Percentiles rank a stretch among this genome's conserved stretches.
Evolutionary conservation across 2,329 filamentous ascomycete genomes (phyloP).

Genomic region (Diplodia mutila): DNA sequence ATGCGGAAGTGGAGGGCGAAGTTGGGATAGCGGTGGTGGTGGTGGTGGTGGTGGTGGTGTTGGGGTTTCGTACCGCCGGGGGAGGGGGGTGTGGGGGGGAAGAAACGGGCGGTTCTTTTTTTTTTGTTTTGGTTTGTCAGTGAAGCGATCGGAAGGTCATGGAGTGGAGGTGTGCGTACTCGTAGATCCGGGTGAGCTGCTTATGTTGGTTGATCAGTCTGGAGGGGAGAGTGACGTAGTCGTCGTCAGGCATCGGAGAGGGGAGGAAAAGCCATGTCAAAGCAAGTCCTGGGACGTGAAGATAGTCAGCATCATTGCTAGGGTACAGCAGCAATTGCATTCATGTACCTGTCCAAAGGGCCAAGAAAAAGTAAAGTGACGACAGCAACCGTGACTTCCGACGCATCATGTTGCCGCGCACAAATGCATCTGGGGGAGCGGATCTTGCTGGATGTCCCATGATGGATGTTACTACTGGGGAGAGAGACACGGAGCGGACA

Average conservation of each 20-base stretch:
- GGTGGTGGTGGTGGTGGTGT: neutral
- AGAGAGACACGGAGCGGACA: neutral
- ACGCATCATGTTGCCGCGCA: neutral
- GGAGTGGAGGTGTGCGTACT: neutral
- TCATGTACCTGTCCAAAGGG: neutral
- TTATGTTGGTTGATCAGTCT: slow-evolving; percentile 4
- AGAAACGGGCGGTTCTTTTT: slow-evolving; percentile 14
- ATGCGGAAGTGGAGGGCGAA: slow-evolving; percentile 15
- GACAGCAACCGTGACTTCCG: neutral
- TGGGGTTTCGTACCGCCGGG: no score
- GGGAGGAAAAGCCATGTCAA: slow-evolving; percentile 14
- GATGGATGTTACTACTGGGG: neutral
- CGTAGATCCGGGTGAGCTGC: slow-evolving; percentile 11
- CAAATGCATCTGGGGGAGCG: neutral
- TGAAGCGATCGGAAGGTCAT: neutral
- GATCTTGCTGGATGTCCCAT: neutral
- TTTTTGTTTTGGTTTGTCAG: neutral
- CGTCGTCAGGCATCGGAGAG: slow-evolving; percentile 1
- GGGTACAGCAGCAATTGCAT: neutral
- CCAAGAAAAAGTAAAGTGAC: neutral
- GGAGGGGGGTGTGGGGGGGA: neutral
- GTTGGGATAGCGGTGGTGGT: neutral
- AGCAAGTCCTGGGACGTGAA: neutral
- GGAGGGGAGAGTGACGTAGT: slow-evolving; percentile 16
- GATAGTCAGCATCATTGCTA: neutral